A percentile compares a stretch with the other conserved stretches of the same genome.
phyloP scores from a whole-genome alignment of 331 rosid genomes.

The Dryas integrifolia region DNA sequence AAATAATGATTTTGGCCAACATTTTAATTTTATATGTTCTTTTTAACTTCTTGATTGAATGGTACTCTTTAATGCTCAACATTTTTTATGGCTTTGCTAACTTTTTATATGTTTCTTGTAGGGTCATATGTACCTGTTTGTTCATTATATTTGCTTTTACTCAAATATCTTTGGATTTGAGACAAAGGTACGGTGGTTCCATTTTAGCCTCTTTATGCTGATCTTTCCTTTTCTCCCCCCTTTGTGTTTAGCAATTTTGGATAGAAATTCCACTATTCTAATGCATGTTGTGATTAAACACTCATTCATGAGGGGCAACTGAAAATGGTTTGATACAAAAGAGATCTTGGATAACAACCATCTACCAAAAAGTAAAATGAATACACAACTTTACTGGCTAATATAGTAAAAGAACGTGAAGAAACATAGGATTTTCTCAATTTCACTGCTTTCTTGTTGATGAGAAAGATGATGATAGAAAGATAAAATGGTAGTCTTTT shows the following conservation, averaged over 20 bases:
- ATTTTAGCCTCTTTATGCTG: neutral
- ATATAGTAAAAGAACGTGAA: neutral
- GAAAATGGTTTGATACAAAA: neutral
- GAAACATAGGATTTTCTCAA: neutral
- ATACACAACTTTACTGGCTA: too few relatives aligned
- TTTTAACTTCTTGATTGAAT: neutral
- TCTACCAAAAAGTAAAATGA: neutral
- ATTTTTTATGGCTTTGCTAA: constrained; percentile 28
- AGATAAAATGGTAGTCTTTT: neutral
- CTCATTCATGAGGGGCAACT: neutral
- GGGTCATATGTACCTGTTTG: constrained; percentile 97
- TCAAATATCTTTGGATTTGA: constrained; percentile 93
- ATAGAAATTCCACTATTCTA: neutral
- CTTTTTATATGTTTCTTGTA: constrained; percentile 36
- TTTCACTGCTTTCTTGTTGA: neutral
- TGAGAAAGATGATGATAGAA: neutral
- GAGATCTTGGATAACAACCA: neutral
- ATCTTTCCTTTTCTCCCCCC: neutral
- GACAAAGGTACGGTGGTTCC: constrained; percentile 62
- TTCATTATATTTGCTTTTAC: constrained; percentile 77
- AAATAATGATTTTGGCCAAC: neutral
- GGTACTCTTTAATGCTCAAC: neutral
- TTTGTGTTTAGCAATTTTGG: neutral
- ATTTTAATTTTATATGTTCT: neutral
- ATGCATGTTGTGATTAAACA: neutral